Evolutionary conservation across 2,329 filamentous ascomycete genomes (phyloP).

Genomic region (Nakataea oryzae): DNA sequence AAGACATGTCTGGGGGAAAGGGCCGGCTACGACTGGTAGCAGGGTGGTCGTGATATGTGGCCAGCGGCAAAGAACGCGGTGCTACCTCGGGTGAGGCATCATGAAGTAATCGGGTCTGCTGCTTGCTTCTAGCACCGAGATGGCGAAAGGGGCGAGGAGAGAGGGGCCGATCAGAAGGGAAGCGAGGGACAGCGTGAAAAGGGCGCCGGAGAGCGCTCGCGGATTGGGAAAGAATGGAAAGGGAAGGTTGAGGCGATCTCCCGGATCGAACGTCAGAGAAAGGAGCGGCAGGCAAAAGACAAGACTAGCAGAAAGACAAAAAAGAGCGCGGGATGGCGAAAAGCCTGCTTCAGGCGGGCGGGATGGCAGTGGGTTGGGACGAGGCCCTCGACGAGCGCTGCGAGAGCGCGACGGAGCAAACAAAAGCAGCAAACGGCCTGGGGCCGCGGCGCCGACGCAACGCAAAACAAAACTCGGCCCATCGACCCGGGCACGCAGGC

Average conservation of each 20-base stretch:
- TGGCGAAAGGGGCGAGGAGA: neutral
- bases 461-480: neutral
- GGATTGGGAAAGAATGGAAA: neutral
- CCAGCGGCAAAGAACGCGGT: neutral
- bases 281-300: neutral
- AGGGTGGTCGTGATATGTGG: neutral
- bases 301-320: neutral
- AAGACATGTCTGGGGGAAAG: conserved; percentile 9
- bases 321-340: neutral
- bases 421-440: neutral
- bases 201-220: neutral
- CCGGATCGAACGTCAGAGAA: neutral
- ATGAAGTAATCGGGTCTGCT: neutral
- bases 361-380: neutral
- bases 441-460: neutral
- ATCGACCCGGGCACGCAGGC: neutral
- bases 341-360: neutral
- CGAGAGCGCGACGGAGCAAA: neutral
- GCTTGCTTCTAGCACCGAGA: neutral
- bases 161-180: neutral
- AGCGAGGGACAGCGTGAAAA: neutral
- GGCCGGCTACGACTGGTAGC: too few relatives aligned
- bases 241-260: neutral
- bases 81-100: neutral
- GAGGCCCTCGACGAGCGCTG: neutral